Evolutionary conservation across 164 flowering plant genomes (phyloP).

Genomic region (Houttuynia cordata): DNA sequence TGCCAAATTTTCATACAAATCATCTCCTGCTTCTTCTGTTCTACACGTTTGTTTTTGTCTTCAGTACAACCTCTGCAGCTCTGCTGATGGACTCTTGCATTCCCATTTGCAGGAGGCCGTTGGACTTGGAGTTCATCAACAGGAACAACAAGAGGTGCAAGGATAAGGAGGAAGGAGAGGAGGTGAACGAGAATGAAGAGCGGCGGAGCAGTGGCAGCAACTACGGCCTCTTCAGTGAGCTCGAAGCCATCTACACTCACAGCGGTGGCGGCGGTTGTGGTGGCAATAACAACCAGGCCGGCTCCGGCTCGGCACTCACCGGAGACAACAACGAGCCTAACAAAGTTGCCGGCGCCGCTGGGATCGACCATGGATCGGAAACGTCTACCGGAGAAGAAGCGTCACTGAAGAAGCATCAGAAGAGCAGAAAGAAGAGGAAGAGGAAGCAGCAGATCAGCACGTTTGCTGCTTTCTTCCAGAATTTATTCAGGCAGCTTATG

Average conservation of each 20-base stretch:
- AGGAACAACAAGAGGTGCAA: slow-evolving; percentile 1
- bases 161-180: background rate
- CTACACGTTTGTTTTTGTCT: no score
- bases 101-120: slow-evolving; percentile 13
- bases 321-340: slow-evolving; percentile 2
- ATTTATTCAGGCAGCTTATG: slow-evolving; percentile 7
- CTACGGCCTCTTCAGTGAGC: slow-evolving; percentile 23
- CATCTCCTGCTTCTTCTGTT: no score
- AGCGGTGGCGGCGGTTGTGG: slow-evolving; percentile 5
- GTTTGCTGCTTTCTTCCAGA: slow-evolving; percentile 7
- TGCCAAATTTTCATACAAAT: no score
- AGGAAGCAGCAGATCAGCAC: slow-evolving; percentile 5
- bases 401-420: slow-evolving; percentile 4
- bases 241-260: slow-evolving; percentile 23
- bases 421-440: slow-evolving; percentile 5
- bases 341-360: slow-evolving; percentile 2
- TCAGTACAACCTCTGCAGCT: no score
- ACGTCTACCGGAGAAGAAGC: slow-evolving; percentile 19
- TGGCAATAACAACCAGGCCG: slow-evolving; percentile 13
- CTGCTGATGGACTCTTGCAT: background rate
- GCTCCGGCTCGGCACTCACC: slow-evolving; percentile 11
- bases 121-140: background rate
- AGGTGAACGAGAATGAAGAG: slow-evolving; percentile 1
- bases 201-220: slow-evolving; percentile 12
- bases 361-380: slow-evolving; percentile 19